Evolutionary conservation across 2,329 filamentous ascomycete genomes (phyloP).

Genomic region (Coniella vitis): DNA sequence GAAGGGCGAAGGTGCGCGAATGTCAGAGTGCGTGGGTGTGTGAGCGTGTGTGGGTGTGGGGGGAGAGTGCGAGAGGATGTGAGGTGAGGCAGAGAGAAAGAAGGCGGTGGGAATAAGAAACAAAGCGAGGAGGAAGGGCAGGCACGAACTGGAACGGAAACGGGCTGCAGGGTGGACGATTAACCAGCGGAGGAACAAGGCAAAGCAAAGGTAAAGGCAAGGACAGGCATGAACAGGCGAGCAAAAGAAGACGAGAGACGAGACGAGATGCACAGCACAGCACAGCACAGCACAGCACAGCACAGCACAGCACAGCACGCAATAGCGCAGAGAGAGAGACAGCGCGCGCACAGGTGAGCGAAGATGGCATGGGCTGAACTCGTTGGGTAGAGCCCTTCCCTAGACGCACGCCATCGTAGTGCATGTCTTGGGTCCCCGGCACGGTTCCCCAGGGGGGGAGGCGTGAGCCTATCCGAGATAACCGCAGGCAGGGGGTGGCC

Average conservation of each 20-base stretch:
- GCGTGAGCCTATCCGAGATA: no score
- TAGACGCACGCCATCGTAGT: no score
- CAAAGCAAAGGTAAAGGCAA: no score
- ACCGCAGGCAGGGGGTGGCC: neutral
- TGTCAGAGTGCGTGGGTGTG: no score
- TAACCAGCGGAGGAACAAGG: neutral
- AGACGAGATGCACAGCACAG: neutral
- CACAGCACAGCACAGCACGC: no score
- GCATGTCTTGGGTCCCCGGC: neutral
- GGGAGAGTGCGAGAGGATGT: conserved; percentile 6
- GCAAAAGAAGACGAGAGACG: conserved; percentile 3
- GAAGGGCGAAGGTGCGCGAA: conserved; percentile 16
- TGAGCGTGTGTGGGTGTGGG: conserved; percentile 6
- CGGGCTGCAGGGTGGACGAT: conserved; percentile 3
- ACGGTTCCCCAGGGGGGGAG: no score
- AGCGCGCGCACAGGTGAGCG: no score
- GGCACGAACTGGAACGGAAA: conserved; percentile 5
- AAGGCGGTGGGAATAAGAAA: conserved; percentile 3
- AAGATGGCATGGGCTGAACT: no score
- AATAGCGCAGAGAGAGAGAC: conserved; percentile 7
- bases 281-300: no score
- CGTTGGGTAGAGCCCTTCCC: no score
- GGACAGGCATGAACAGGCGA: conserved; percentile 11
- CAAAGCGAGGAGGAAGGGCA: neutral
- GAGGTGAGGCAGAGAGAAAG: neutral